A percentile compares a stretch with the other conserved stretches of the same genome.
Evolutionary conservation across 2,329 filamentous ascomycete genomes (phyloP).

Genomic region (Pyrenophora teres): DNA sequence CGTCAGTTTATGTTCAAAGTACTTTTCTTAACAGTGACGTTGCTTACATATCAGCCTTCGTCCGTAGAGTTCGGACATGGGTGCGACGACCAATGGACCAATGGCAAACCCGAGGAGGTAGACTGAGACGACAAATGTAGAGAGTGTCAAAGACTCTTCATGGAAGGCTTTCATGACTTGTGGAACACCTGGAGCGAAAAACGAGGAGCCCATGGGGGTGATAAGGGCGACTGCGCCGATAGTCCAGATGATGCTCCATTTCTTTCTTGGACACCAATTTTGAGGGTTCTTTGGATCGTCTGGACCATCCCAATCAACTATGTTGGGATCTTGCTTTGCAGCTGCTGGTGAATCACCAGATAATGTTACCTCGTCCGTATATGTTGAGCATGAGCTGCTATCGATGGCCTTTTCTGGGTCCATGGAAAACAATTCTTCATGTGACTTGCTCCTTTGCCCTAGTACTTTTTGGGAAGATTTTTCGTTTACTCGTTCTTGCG

Average conservation of each 20-base stretch:
- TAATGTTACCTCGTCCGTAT: conserved; percentile 33
- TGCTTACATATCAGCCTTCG: conserved; percentile 22
- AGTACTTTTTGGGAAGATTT: conserved; percentile 35
- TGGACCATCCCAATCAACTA: conserved; percentile 43
- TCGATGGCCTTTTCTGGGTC: conserved; percentile 38
- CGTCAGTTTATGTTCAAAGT: conserved; percentile 4
- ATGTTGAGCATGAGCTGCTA: conserved; percentile 29
- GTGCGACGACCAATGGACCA: conserved; percentile 46
- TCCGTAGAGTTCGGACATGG: conserved; percentile 46
- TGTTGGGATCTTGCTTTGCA: conserved; percentile 26
- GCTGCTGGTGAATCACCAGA: conserved; percentile 8
- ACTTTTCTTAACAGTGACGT: too few species aligned
- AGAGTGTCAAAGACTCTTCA: conserved; percentile 37
- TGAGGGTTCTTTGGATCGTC: conserved; percentile 48
- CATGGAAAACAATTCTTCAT: conserved; percentile 15
- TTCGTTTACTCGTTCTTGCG: conserved; percentile 25
- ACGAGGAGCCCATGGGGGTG: conserved; percentile 46
- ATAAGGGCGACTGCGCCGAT: conserved; percentile 46
- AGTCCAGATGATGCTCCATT: conserved; percentile 44
- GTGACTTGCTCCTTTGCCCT: conserved; percentile 27
- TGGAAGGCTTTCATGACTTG: conserved; percentile 47
- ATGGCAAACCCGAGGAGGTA: conserved; percentile 48
- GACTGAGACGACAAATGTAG: conserved; percentile 46
- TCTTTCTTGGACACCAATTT: conserved; percentile 46
- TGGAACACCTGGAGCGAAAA: conserved; percentile 65